Base-by-base conservation (phyloP, 2,329 filamentous ascomycete genomes). In the Parastagonospora nodorum region DNA sequence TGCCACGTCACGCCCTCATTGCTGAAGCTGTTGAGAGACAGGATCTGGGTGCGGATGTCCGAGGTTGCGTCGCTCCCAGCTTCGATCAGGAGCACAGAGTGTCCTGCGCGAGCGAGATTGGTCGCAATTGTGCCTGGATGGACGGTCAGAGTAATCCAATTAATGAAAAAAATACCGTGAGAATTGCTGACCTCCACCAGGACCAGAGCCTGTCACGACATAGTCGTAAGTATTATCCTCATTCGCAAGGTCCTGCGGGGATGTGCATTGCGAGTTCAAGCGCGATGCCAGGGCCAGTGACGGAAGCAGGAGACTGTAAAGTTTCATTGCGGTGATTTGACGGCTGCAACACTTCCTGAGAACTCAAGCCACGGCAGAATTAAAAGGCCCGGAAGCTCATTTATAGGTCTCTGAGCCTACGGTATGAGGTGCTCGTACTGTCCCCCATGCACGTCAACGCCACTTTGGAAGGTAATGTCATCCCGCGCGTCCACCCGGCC, bases 81-180 rank as follows among this genome's bases (percentile, higher is more conserved):
- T 59, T 85, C 82, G 31, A 85, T 76, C 3, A 86, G 75, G 11
- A 86, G 77, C 2, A 82, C 80, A 45, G 77, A 80, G 67, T 81
- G 75, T 16, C 83, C 83, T 30, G 80, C 79, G 44, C 80, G 71
- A 27, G 84, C 83, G 8, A 86, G 77, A 41, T 82, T 77, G 9
- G 79, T 78, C 2, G 83, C 53, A 32, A 61, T 57, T 33, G 60
- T 59, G 16, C 60, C 59, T 15, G 52, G 55, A 7, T 53, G 52
- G 1, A 11, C n/a, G 60, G 5, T 53, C 60, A 4, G 81, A 82
- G 8, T 83, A 5, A 24, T 24, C 19, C 19, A 24, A 24, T 24
- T 5, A 24, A n/a, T n/a, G n/a, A 5, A 24, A 3, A 24, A 24
- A 3, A 24, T 24, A 24, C 19, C 19, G 19, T 5, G 29, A 49